Percentiles rank a stretch among this genome's conserved stretches.
Evolutionary conservation across 345 rosid species (phyloP).

Genomic region (thale cress (Arabidopsis thaliana)): TAIR10.1 NC_003071.7:13289001-13289500

Average conservation of each 20-base stretch:
- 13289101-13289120: background rate
- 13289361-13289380: slow-evolving; percentile 49
- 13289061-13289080: too few species aligned
- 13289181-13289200: background rate
- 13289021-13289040: too few species aligned
- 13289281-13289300: background rate
- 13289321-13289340: slow-evolving; percentile 17
- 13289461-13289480: slow-evolving; percentile 39
- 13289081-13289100: too few species aligned
- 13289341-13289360: slow-evolving; percentile 20
- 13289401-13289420: slow-evolving; percentile 27
- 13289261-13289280: background rate
- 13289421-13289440: slow-evolving; percentile 12
- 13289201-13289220: background rate
- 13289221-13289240: background rate
- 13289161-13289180: background rate
- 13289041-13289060: too few species aligned
- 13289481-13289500: background rate
- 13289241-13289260: background rate
- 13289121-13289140: background rate
- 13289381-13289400: slow-evolving; percentile 41
- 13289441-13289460: slow-evolving; percentile 38
- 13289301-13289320: background rate
- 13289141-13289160: background rate
- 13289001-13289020: too few species aligned